A percentile compares a stretch with the other conserved stretches of the same genome.
These are phyloP conservation scores for Inga laurina DNA, from an alignment of 306 rosid species.

Conservation along the genomic window DNA sequence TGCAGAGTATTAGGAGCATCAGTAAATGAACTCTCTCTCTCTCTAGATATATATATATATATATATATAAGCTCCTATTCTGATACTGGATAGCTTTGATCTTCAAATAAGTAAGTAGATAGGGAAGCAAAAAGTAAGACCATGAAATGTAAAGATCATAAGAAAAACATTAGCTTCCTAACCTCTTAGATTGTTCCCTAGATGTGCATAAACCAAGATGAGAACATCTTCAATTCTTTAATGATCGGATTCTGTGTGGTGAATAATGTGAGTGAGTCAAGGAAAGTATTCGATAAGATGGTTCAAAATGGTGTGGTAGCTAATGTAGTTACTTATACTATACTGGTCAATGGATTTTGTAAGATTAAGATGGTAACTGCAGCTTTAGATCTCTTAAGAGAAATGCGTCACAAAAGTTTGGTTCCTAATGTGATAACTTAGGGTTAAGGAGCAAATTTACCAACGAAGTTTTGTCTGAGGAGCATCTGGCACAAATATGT, in stretches of 20 bases:
- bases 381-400: not conserved
- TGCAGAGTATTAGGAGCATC: slow-evolving; percentile 32
- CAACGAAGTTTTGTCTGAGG: no score
- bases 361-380: not conserved
- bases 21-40: slow-evolving; percentile 2
- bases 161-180: slow-evolving; percentile 7
- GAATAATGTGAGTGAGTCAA: no score
- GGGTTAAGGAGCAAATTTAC: no score
- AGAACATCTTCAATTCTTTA: slow-evolving; percentile 29
- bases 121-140: not conserved
- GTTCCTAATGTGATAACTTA: not conserved
- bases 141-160: not conserved
- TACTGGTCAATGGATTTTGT: not conserved
- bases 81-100: not conserved
- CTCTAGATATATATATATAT: no score
- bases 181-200: slow-evolving; percentile 50
- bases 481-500: no score
- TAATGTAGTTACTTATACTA: not conserved
- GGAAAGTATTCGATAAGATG: no score
- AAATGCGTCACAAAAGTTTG: not conserved
- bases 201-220: slow-evolving; percentile 60
- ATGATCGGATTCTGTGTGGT: no score
- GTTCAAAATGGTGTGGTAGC: no score
- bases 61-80: no score
- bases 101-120: not conserved